Evolutionary conservation across 2,329 filamentous ascomycete species (phyloP).

Genomic region (Incumbomyces delicatus): DNA sequence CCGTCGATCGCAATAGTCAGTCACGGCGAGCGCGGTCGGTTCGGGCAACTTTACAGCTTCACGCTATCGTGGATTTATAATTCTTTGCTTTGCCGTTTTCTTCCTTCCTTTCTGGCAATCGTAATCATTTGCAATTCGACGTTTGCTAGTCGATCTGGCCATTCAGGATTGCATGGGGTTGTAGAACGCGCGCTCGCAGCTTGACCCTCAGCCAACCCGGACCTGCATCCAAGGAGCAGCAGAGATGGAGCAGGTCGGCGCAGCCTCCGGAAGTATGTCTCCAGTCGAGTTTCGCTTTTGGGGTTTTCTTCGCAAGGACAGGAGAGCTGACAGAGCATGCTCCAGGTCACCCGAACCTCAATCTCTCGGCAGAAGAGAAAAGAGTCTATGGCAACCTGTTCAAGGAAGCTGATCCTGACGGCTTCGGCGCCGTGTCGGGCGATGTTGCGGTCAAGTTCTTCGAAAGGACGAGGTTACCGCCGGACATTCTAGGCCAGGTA

Average conservation of each 20-base stretch:
- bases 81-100: too few relatives aligned
- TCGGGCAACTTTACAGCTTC: not conserved
- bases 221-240: not conserved
- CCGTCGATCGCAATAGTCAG: too few relatives aligned
- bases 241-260: constrained; percentile 10
- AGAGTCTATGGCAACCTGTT: constrained; percentile 89
- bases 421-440: constrained; percentile 85
- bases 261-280: constrained; percentile 17
- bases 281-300: not conserved
- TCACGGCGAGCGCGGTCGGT: not conserved
- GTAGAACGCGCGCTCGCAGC: not conserved
- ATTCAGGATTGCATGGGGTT: too few relatives aligned
- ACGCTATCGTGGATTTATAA: too few relatives aligned
- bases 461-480: constrained; percentile 83
- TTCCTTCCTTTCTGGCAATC: too few relatives aligned
- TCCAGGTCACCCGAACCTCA: constrained; percentile 55
- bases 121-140: too few relatives aligned
- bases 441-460: constrained; percentile 97
- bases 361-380: constrained; percentile 86
- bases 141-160: too few relatives aligned
- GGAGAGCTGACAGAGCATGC: too few relatives aligned
- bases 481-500: constrained; percentile 79
- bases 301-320: not conserved
- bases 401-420: constrained; percentile 82
- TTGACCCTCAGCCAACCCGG: not conserved